Evolutionary conservation across 768 basidiomycete genomes (phyloP).

Genomic region (Pleurotus platypus): DNA sequence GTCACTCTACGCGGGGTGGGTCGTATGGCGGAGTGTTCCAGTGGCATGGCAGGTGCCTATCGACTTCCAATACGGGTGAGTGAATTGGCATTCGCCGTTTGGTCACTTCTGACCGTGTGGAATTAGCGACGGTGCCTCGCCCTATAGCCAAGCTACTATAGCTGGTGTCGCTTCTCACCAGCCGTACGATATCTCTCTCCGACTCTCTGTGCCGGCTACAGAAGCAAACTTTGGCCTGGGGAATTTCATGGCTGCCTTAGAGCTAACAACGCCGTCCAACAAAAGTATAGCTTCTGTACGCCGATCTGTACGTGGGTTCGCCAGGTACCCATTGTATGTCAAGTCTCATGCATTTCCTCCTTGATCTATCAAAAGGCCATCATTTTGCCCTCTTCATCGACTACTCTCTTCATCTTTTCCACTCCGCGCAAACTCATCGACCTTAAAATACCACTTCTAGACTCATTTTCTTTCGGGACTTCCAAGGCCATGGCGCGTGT

Average conservation of each 20-base stretch:
- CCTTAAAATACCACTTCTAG: slow-evolving; percentile 56
- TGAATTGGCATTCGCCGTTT: not conserved
- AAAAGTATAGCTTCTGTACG: slow-evolving; percentile 59
- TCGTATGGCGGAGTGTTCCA: slow-evolving; percentile 72
- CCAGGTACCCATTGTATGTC: not conserved
- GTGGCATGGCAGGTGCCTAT: slow-evolving; percentile 67
- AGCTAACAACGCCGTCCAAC: slow-evolving; percentile 56
- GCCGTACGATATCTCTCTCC: slow-evolving; percentile 72
- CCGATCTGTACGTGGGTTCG: slow-evolving; percentile 51
- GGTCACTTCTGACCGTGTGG: slow-evolving; percentile 9
- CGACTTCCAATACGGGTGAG: slow-evolving; percentile 81
- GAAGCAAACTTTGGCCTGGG: slow-evolving; percentile 71
- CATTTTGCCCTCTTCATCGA: slow-evolving; percentile 40
- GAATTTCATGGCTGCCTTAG: slow-evolving; percentile 79
- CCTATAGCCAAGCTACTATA: slow-evolving; percentile 57
- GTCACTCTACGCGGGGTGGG: slow-evolving; percentile 64
- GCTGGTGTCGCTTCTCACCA: slow-evolving; percentile 55
- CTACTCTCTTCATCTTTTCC: slow-evolving; percentile 28
- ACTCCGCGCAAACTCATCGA: slow-evolving; percentile 36
- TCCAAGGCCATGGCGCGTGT: slow-evolving; percentile 53
- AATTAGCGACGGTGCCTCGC: slow-evolving; percentile 56
- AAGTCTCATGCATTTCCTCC: slow-evolving; percentile 9
- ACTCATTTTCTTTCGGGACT: slow-evolving; percentile 45
- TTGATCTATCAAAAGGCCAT: slow-evolving; percentile 45
- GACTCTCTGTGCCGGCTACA: slow-evolving; percentile 60